A percentile compares a stretch with the other conserved stretches of the same genome.
These are phyloP conservation scores for Oryza meridionalis DNA, from an alignment of 176 grass and related monocot genomes.

Conservation along the genomic window DNA sequence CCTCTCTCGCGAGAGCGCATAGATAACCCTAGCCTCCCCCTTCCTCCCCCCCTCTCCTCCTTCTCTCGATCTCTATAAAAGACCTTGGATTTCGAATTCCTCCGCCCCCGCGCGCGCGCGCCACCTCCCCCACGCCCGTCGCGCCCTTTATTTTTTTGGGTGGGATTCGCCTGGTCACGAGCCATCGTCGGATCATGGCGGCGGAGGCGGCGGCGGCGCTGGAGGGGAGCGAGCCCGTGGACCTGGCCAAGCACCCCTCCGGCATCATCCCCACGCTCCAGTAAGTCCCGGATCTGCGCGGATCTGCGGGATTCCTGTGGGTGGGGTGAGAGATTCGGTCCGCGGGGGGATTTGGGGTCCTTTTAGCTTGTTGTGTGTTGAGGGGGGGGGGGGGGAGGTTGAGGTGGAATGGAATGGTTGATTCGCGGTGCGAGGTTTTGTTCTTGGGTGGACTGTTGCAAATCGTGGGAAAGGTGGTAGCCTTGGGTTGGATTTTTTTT, in stretches of 20 bases:
- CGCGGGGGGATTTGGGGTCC: neutral
- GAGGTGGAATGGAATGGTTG: neutral
- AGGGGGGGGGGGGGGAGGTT: too few relatives aligned
- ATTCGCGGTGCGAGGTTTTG: neutral
- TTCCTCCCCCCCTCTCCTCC: neutral
- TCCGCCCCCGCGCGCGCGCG: neutral
- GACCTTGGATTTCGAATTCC: constrained; percentile 54
- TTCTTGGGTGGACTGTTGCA: neutral
- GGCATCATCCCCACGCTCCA: constrained; percentile 97
- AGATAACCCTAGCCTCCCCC: constrained; percentile 44
- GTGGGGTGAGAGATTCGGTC: neutral
- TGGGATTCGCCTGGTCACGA: constrained; percentile 1
- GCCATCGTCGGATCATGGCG: constrained; percentile 47
- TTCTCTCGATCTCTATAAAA: constrained; percentile 74
- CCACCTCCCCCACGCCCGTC: constrained; percentile 48
- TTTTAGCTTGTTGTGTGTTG: too few relatives aligned
- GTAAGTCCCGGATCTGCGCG: constrained; percentile 62
- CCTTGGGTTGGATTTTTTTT: neutral
- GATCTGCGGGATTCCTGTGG: neutral
- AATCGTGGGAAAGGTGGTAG: neutral
- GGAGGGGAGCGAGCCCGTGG: constrained; percentile 88
- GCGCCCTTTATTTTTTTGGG: neutral
- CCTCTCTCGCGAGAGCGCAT: neutral
- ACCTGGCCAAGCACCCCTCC: constrained; percentile 88
- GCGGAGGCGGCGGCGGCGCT: constrained; percentile 56